Conservation (phyloP, 2,329 filamentous ascomycete genomes). For the Aureobasidium subglaciale region DNA sequence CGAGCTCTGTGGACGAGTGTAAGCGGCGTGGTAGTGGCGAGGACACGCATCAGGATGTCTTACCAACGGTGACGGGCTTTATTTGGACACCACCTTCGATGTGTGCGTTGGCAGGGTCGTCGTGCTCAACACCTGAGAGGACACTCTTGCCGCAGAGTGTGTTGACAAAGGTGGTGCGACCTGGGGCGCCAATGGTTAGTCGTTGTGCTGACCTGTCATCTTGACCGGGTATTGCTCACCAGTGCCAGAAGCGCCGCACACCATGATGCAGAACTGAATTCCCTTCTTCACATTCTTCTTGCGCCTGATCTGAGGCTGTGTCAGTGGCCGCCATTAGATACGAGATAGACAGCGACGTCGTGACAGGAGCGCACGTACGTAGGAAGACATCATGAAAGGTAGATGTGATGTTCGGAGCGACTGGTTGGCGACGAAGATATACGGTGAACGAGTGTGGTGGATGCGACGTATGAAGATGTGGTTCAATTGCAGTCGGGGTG, state of each 20-base stretch:
- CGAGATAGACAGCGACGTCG: conserved; percentile 10
- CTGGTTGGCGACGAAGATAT: background rate
- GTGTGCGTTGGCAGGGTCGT: conserved; percentile 82
- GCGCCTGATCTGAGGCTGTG: conserved; percentile 66
- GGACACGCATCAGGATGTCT: conserved; percentile 26
- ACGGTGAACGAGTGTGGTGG: conserved; percentile 7
- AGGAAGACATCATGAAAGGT: conserved; percentile 9
- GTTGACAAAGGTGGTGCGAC: conserved; percentile 98
- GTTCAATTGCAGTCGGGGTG: background rate
- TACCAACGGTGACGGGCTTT: conserved; percentile 96
- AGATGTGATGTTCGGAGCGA: background rate
- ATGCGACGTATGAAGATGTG: background rate
- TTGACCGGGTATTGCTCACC: conserved; percentile 52
- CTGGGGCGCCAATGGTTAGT: conserved; percentile 38
- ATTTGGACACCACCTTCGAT: conserved; percentile 97
- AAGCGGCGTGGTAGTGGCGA: conserved; percentile 6
- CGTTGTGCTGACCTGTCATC: conserved; percentile 16
- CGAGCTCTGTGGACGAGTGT: conserved; percentile 58
- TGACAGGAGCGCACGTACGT: conserved; percentile 11
- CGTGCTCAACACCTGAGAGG: conserved; percentile 82
- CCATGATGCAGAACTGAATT: conserved; percentile 99
- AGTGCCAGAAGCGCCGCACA: conserved; percentile 97
- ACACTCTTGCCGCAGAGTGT: conserved; percentile 95
- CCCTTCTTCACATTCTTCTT: conserved; percentile 99
- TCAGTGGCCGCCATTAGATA: conserved; percentile 17